Conservation (phyloP, 179 eudicot species). For the Corrigiola litoralis region DNA sequence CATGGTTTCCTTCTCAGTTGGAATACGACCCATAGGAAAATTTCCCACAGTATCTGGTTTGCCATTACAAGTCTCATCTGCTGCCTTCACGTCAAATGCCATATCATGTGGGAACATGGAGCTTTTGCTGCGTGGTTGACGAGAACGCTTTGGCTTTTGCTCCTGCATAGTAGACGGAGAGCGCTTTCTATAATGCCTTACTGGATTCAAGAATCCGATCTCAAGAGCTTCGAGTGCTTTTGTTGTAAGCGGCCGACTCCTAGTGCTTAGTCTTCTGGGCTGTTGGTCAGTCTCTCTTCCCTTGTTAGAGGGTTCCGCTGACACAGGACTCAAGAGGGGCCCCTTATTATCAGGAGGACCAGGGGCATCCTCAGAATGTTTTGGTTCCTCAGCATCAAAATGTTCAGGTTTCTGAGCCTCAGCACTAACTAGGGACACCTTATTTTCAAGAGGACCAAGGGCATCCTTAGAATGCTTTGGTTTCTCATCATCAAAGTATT, state of each 20-base stretch:
- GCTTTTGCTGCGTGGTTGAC: conserved; percentile 27
- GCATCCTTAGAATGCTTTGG: conserved; percentile 34
- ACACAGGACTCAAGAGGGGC: background rate
- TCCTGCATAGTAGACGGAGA: conserved; percentile 20
- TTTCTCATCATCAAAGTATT: conserved; percentile 15
- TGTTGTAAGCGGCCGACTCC: conserved; percentile 51
- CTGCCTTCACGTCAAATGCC: conserved; percentile 1
- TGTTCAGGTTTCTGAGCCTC: background rate
- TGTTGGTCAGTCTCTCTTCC: conserved; percentile 8
- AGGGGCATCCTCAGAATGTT: background rate
- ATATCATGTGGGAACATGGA: background rate
- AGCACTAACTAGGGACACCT: background rate
- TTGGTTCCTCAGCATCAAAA: background rate
- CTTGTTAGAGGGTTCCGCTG: background rate
- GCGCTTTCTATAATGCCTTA: conserved; percentile 25
- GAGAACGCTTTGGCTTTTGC: conserved; percentile 26
- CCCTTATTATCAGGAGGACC: background rate
- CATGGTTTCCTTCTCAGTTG: conserved; percentile 5
- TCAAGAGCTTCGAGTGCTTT: conserved; percentile 63
- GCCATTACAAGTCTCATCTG: conserved; percentile 3
- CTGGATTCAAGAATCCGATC: conserved; percentile 35
- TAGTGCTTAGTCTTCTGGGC: conserved; percentile 51
- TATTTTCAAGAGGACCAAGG: background rate
- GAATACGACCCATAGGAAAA: background rate
- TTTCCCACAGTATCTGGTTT: background rate